Base-by-base conservation (phyloP, 2,329 filamentous ascomycete genomes). In the Lecanosticta acicola region DNA sequence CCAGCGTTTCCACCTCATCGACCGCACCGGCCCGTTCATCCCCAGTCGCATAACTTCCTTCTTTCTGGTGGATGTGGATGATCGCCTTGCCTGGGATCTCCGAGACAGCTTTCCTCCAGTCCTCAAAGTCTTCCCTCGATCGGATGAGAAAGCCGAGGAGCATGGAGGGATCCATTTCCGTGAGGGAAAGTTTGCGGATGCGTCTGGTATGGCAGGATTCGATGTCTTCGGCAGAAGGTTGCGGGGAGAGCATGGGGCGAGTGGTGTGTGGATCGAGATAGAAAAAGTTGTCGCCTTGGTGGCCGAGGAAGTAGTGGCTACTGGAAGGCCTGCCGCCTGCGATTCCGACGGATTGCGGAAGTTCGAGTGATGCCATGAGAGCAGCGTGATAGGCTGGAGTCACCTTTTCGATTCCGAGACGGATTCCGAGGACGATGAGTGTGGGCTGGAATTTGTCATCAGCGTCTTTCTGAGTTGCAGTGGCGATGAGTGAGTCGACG, bases 121-220 rank as follows among this genome's bases (percentile, higher is more conserved):
- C 77, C 32, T 77, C 70, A 84, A 91, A 97, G 56, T 98, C 93
- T 35, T 83, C 77, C 57, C 91, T 83, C 47, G 86, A 80, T 33
- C 77, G 79, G 51, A 98, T 89, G 29, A 98, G 70, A 60, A 97
- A 97, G 3, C 88, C 91, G 54, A 98, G 87, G 34, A 98, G 71
- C 93, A 98, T 98, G 61, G 89, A 96, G 0, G 93, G 93, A 60
- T 98, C 93, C 87, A 98, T 93, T 62, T 97, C 90, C 48, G 82
- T 81, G 39, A 98, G 77, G 56, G 93, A 84, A 21, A 98, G 75
- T 45, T 85, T 79, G 32, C 91, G 81, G 14, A 98, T 71, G 39
- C 91, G 83, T 41, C 87, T 79, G 0, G 90, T 97, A 64, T 98
- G 91, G 61, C 88, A 96, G 1, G 85, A 85, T 45, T 84, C 79